A percentile compares a stretch with the other conserved stretches of the same genome.
Evolutionary conservation across 2,329 filamentous ascomycete genomes (phyloP).

Genomic region (Claviceps arundinis): DNA sequence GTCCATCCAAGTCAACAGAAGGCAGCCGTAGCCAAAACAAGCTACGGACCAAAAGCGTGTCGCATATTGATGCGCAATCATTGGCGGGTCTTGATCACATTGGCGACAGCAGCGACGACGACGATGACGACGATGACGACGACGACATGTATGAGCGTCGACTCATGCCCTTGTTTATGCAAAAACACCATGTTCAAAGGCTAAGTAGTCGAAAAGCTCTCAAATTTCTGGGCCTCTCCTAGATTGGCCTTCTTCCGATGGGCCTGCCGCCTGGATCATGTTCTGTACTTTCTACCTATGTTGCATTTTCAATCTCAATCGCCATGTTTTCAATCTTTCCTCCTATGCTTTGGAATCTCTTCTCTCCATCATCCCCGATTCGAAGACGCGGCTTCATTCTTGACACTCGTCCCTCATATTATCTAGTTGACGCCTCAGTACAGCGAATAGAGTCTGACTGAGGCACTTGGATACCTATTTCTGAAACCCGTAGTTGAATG

Average conservation of each 20-base stretch:
- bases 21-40: conserved; percentile 18
- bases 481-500: too few relatives aligned
- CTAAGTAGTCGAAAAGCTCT: conserved; percentile 37
- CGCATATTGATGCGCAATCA: conserved; percentile 16
- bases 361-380: too few relatives aligned
- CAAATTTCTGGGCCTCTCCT: conserved; percentile 38
- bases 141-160: conserved; percentile 34
- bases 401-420: too few relatives aligned
- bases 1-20: conserved; percentile 16
- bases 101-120: conserved; percentile 29
- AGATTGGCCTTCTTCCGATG: conserved; percentile 1
- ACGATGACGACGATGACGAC: conserved; percentile 18
- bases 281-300: too few relatives aligned
- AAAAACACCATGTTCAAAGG: conserved; percentile 21
- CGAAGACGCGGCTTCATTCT: too few relatives aligned
- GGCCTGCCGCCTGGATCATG: too few relatives aligned
- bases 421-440: too few relatives aligned
- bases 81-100: conserved; percentile 23
- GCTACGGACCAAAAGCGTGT: conserved; percentile 11
- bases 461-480: too few relatives aligned
- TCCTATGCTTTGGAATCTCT: too few relatives aligned
- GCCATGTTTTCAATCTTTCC: too few relatives aligned
- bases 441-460: too few relatives aligned
- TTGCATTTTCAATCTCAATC: too few relatives aligned
- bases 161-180: conserved; percentile 37